Percentiles rank a stretch among this genome's conserved stretches.
Evolutionary conservation across 306 rosid genomes (phyloP).

Genomic region (Cucumis melo): DNA sequence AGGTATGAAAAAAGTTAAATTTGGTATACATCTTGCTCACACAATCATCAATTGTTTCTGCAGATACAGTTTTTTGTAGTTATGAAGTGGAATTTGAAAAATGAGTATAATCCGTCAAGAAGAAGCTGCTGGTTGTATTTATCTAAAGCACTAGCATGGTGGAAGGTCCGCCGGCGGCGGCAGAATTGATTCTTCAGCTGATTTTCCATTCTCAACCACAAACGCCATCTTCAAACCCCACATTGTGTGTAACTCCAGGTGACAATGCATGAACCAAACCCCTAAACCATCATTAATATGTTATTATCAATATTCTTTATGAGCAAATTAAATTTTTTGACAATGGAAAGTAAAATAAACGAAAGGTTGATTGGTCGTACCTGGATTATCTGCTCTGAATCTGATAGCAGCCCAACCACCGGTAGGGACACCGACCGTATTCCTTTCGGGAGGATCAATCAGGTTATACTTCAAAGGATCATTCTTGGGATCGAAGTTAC

Average conservation of each 20-base stretch:
- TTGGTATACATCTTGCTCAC: background rate
- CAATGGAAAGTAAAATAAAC: background rate
- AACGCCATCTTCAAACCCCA: slow-evolving; percentile 6
- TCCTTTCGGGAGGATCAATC: slow-evolving; percentile 21
- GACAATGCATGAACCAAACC: slow-evolving; percentile 7
- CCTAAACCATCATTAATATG: background rate
- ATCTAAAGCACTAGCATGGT: slow-evolving; percentile 1
- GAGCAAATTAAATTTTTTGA: too few species aligned
- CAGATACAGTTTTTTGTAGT: background rate
- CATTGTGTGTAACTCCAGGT: slow-evolving; percentile 4
- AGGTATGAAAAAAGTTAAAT: background rate
- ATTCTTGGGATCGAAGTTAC: slow-evolving; percentile 15
- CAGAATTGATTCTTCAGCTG: background rate
- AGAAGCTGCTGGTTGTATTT: background rate
- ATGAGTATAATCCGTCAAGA: background rate
- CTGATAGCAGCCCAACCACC: slow-evolving; percentile 23
- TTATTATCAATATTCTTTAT: too few species aligned
- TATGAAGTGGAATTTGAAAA: background rate
- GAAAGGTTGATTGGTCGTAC: background rate
- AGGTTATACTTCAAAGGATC: slow-evolving; percentile 20
- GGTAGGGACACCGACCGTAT: slow-evolving; percentile 19
- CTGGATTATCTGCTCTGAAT: slow-evolving; percentile 23
- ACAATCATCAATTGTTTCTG: background rate
- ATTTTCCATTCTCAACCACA: background rate
- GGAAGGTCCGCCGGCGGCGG: slow-evolving; percentile 7